Evolutionary conservation across 2,329 filamentous ascomycete species (phyloP), one percentile per base, ranked within the genome.

Genomic region (Leptosphaerulina australis): DNA sequence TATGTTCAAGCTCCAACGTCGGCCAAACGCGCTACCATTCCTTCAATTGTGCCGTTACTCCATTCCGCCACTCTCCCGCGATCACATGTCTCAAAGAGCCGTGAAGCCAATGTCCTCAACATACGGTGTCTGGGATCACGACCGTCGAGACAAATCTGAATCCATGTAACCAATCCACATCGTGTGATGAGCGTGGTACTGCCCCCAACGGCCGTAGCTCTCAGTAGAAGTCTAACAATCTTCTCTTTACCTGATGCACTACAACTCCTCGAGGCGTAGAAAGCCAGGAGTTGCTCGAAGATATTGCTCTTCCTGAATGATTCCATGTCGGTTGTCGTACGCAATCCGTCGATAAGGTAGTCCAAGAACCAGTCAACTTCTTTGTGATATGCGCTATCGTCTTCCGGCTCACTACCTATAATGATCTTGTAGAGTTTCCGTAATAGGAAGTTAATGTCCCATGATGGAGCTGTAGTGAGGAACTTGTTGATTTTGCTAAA

Each of bases 401-500:
- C 88, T 38, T 88, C 80, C 0, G 91, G 88, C 53, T 86, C 82
- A 43, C 85, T 83, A n/a, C 93, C 79, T 6, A 94, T 82, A 18
- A 94, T 83, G 66, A 84, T 86, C 51, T 89, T 83, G 14, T 86
- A 74, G 77, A 83, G 85, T 65, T 84, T 83, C 1, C 78, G 77
- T 0, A 82, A 77, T 4, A 86, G 69, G 35, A 81, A 81, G 21
- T 72, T 71, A 9, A 80, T 67, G 10, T 86, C 80, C 93, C 93
- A 97, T 18, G 80, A 73, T 0, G 93, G 92, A 0, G 85, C 83
- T 41, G 85, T 85, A 17, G 90, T 90, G 26, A 97, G 82, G 70
- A 92, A 97, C 5, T 81, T 79, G 76, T 96, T 96, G 73, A 94
- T 77, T 69, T 96, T 96, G 50, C 85, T 83, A 69, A 96, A 97